Evolutionary conservation across 345 rosid genomes (phyloP).

Genomic region (Noccaea bulbosa): DNA sequence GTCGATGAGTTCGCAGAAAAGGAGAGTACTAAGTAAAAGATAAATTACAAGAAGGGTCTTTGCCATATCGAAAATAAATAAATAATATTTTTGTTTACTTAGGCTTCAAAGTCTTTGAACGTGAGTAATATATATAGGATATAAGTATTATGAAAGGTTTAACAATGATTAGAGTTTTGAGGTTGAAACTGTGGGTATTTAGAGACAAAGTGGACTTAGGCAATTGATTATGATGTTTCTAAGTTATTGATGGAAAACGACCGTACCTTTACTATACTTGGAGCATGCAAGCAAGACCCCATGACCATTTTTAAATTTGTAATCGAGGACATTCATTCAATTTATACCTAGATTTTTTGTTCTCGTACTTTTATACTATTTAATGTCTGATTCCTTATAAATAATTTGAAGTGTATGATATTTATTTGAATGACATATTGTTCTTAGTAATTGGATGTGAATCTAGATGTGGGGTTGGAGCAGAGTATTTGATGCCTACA

Average conservation of each 20-base stretch:
- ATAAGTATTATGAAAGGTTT: constrained; percentile 4
- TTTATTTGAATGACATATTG: constrained; percentile 32
- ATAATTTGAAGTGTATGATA: not conserved
- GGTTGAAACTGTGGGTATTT: constrained; percentile 38
- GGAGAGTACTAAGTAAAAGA: constrained; percentile 26
- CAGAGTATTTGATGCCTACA: constrained; percentile 28
- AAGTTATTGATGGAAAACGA: constrained; percentile 38
- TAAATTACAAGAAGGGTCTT: constrained; percentile 33
- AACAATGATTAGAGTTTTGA: constrained; percentile 32
- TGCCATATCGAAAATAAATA: constrained; percentile 30
- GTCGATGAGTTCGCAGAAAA: constrained; percentile 31
- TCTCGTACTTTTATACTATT: constrained; percentile 6
- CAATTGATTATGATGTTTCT: constrained; percentile 28
- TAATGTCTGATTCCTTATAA: constrained; percentile 15
- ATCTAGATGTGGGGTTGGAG: constrained; percentile 37
- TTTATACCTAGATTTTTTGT: constrained; percentile 8
- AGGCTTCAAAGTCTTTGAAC: constrained; percentile 20
- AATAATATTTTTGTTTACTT: constrained; percentile 3
- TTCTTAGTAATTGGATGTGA: constrained; percentile 36
- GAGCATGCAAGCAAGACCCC: constrained; percentile 37
- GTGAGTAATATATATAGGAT: constrained; percentile 21
- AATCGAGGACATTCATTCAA: constrained; percentile 7
- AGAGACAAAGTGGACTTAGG: constrained; percentile 35
- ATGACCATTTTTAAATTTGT: constrained; percentile 18
- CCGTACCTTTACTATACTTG: constrained; percentile 37